Conservation (phyloP, 306 rosid genomes). For the Trifolium repens region DNA sequence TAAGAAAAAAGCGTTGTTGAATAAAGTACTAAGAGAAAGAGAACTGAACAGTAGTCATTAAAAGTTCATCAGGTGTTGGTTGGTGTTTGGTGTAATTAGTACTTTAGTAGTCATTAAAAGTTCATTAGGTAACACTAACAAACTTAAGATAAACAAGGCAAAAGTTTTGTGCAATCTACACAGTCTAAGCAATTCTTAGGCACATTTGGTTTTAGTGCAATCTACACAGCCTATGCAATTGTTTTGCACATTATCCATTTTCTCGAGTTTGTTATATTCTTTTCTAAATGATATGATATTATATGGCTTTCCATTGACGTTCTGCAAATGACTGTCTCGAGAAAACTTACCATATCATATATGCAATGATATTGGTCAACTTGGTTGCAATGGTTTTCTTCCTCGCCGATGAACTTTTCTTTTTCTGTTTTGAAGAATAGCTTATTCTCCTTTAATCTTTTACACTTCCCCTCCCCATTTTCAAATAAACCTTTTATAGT, state of each 20-base stretch:
- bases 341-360: conserved; percentile 22
- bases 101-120: neutral
- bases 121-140: conserved; percentile 8
- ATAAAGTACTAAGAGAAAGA: conserved; percentile 34
- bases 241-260: no score
- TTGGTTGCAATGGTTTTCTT: conserved; percentile 23
- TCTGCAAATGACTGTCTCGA: conserved; percentile 15
- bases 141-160: conserved; percentile 11
- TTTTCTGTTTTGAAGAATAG: conserved; percentile 16
- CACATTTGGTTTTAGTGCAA: conserved; percentile 5
- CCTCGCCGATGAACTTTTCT: conserved; percentile 10
- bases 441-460: conserved; percentile 12
- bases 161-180: conserved; percentile 2
- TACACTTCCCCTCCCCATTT: conserved; percentile 8
- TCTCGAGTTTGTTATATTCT: no score
- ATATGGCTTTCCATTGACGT: conserved; percentile 14
- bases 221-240: no score
- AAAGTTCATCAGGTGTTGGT: neutral
- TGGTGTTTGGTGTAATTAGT: neutral
- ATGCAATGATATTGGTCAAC: conserved; percentile 9
- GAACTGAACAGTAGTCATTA: conserved; percentile 13
- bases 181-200: conserved; percentile 25
- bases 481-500: conserved; percentile 12
- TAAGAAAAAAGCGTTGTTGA: conserved; percentile 12
- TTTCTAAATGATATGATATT: neutral